Evolutionary conservation across 495 filamentous ascomycete species (phyloP).

Genomic region (Trichoderma orchidacearum): DNA sequence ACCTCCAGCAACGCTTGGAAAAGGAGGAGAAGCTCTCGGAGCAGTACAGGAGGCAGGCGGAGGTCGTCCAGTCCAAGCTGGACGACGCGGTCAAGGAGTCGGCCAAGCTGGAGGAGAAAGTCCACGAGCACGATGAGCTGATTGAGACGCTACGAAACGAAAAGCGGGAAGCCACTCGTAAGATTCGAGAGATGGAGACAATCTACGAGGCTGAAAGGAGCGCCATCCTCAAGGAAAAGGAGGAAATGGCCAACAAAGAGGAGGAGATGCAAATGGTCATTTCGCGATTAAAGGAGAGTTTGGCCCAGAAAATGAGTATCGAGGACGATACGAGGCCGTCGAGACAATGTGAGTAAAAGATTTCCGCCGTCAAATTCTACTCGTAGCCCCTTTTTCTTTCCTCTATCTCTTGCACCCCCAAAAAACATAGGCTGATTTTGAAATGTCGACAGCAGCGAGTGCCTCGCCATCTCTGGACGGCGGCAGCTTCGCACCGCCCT

Average conservation of each 20-base stretch:
- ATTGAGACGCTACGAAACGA: conserved; percentile 69
- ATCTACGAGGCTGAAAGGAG: conserved; percentile 83
- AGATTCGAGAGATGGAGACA: conserved; percentile 76
- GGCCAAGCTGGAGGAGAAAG: conserved; percentile 66
- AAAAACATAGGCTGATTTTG: conserved; percentile 9
- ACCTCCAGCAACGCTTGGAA: conserved; percentile 66
- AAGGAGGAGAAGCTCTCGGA: conserved; percentile 70
- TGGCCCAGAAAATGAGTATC: conserved; percentile 52
- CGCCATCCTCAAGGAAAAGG: conserved; percentile 79
- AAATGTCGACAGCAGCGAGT: conserved; percentile 27
- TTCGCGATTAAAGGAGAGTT: conserved; percentile 75
- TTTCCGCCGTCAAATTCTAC: not conserved
- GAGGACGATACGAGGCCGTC: conserved; percentile 54
- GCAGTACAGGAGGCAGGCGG: conserved; percentile 69
- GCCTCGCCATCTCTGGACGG: conserved; percentile 42
- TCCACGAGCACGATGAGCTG: conserved; percentile 69
- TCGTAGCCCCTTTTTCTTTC: conserved; percentile 2
- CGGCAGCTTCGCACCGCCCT: conserved; percentile 79
- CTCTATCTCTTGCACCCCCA: no score
- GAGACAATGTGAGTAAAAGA: conserved; percentile 48
- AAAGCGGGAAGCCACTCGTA: conserved; percentile 61
- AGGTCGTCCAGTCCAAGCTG: conserved; percentile 70
- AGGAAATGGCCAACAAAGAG: conserved; percentile 67
- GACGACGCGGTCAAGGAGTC: conserved; percentile 80
- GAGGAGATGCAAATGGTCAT: conserved; percentile 83